Conservation (phyloP, 1,284 basidiomycete species). For the Melampsora abietis-canadensis region DNA sequence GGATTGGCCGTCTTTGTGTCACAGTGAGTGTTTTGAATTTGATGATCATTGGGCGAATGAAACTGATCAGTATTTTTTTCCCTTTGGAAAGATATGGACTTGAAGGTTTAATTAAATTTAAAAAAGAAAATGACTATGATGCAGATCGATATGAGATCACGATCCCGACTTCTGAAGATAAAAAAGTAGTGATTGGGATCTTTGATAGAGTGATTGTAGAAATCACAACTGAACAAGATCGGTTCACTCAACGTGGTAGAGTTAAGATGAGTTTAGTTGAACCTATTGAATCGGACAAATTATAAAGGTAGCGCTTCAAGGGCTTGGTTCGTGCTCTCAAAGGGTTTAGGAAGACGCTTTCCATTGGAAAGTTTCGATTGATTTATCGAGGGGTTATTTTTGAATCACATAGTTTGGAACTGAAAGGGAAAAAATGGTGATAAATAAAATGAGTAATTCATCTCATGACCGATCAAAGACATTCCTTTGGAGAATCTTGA, state of each 20-base stretch:
- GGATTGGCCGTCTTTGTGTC: constrained; percentile 93
- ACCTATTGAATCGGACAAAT: constrained; percentile 60
- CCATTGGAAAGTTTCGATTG: no score
- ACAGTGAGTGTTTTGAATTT: constrained; percentile 62
- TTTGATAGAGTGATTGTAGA: constrained; percentile 41
- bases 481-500: no score
- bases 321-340: no score
- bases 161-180: constrained; percentile 44
- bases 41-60: background rate
- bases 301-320: constrained; percentile 12
- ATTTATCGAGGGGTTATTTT: background rate
- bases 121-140: constrained; percentile 51
- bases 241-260: constrained; percentile 39
- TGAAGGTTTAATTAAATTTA: constrained; percentile 53
- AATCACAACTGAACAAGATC: constrained; percentile 38
- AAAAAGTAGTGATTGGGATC: constrained; percentile 26
- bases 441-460: no score
- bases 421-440: no score
- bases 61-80: background rate
- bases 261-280: constrained; percentile 60
- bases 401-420: background rate
- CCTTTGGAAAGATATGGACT: constrained; percentile 47
- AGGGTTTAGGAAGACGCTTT: background rate
- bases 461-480: no score
- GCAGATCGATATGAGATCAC: constrained; percentile 51